Evolutionary conservation across 441 rosid genomes (phyloP).

Genomic region (Hura crepitans): DNA sequence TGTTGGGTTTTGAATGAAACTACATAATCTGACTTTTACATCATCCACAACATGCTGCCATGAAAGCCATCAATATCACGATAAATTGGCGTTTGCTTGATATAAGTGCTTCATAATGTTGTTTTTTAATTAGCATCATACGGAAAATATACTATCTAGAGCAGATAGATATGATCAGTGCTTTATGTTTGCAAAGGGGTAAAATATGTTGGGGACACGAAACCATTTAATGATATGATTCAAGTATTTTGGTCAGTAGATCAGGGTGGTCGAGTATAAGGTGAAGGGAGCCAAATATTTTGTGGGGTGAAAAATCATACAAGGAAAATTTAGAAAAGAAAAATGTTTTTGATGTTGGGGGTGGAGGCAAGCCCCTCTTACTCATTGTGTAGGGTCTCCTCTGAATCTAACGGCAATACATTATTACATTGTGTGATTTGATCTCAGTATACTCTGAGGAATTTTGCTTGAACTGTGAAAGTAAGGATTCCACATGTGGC

Average conservation of each 20-base stretch:
- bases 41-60: neutral
- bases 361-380: too few relatives aligned
- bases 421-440: neutral
- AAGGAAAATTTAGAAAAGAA: too few relatives aligned
- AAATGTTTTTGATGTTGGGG: too few relatives aligned
- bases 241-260: too few relatives aligned
- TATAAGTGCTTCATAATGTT: neutral
- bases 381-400: too few relatives aligned
- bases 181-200: neutral
- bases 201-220: neutral
- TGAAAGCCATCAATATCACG: neutral
- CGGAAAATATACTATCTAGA: neutral
- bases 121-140: neutral
- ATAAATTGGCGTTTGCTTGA: neutral
- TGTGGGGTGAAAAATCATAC: neutral
- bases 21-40: constrained; percentile 2
- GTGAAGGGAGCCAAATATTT: neutral
- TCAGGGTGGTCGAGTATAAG: neutral
- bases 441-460: neutral
- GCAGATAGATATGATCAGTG: neutral
- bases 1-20: neutral
- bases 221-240: neutral
- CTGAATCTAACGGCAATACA: neutral
- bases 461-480: neutral
- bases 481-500: neutral